Percentiles rank a stretch among this genome's conserved stretches.
phyloP scores from a whole-genome alignment of 768 basidiomycete species.

The Rhodotorula paludigena region DNA sequence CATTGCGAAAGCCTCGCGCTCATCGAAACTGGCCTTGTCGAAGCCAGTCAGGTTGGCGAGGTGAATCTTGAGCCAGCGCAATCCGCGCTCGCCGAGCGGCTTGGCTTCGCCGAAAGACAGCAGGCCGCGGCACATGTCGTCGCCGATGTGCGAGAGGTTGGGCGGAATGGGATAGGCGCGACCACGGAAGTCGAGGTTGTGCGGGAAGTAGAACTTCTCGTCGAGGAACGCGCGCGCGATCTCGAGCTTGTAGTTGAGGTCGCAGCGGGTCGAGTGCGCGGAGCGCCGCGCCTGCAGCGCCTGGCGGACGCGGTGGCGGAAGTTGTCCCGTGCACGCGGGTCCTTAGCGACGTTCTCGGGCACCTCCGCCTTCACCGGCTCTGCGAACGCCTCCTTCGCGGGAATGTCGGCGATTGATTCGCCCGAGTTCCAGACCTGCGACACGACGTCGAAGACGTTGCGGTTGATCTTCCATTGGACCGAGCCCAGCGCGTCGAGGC shows the following conservation, averaged over 20 bases:
- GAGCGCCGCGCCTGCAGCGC: conserved; percentile 24
- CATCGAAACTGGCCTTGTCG: conserved; percentile 91
- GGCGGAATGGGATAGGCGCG: conserved; percentile 95
- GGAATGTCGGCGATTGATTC: conserved; percentile 78
- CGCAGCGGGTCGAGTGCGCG: conserved; percentile 86
- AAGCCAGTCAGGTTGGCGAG: conserved; percentile 85
- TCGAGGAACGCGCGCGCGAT: conserved; percentile 88
- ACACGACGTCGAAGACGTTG: conserved; percentile 65
- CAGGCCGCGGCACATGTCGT: conserved; percentile 79
- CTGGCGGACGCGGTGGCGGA: conserved; percentile 51
- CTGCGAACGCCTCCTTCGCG: conserved; percentile 54
- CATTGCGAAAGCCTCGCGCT: conserved; percentile 74
- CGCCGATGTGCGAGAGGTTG: conserved; percentile 89
- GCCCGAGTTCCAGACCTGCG: conserved; percentile 81
- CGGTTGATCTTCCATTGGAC: conserved; percentile 89
- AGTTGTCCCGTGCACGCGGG: conserved; percentile 57
- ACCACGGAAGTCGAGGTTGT: conserved; percentile 96
- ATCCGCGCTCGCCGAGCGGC: conserved; percentile 73
- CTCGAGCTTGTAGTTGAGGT: conserved; percentile 92
- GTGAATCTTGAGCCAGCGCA: conserved; percentile 94
- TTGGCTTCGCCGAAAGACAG: conserved; percentile 74
- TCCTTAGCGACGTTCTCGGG: conserved; percentile 50
- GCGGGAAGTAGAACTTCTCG: conserved; percentile 84
- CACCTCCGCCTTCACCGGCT: conserved; percentile 58
- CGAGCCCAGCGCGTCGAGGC: conserved; percentile 79